Conservation (phyloP, 805 yeast species). For the Clavispora phyllophila region DNA sequence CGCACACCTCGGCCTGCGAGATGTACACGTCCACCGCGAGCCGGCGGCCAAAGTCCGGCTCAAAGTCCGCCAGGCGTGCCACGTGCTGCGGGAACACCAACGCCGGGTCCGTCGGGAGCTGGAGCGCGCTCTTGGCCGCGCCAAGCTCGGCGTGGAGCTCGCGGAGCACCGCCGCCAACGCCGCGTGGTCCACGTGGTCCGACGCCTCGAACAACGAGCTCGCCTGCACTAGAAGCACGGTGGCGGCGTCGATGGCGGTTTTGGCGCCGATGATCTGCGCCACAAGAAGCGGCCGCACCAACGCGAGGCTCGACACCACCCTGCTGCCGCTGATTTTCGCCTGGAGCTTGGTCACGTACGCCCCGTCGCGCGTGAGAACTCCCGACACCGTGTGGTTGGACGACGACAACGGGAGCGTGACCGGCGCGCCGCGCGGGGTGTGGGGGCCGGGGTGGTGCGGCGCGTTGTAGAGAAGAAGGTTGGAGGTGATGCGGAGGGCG, state of each 20-base stretch:
- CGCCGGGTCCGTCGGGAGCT: conserved; percentile 49
- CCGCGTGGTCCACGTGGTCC: conserved; percentile 13
- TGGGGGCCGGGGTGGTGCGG: conserved; percentile 30
- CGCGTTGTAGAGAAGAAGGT: conserved; percentile 32
- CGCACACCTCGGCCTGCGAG: conserved; percentile 56
- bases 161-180: conserved; percentile 21
- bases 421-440: conserved; percentile 30
- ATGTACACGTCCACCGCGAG: conserved; percentile 55
- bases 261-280: conserved; percentile 46
- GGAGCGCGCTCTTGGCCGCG: conserved; percentile 21
- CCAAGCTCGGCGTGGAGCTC: conserved; percentile 20
- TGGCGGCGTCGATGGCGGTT: conserved; percentile 30
- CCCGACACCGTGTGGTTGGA: conserved; percentile 58
- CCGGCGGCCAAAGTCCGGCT: conserved; percentile 43
- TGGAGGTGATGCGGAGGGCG: conserved; percentile 33
- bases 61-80: conserved; percentile 30
- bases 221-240: conserved; percentile 23
- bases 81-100: conserved; percentile 57
- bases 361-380: conserved; percentile 50
- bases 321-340: conserved; percentile 38
- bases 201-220: conserved; percentile 13
- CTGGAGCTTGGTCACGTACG: conserved; percentile 46
- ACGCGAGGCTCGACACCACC: conserved; percentile 21
- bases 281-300: conserved; percentile 32
- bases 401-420: conserved; percentile 55